Base-by-base conservation (phyloP, 129 eudicot genomes). In the Arctium minus region DNA sequence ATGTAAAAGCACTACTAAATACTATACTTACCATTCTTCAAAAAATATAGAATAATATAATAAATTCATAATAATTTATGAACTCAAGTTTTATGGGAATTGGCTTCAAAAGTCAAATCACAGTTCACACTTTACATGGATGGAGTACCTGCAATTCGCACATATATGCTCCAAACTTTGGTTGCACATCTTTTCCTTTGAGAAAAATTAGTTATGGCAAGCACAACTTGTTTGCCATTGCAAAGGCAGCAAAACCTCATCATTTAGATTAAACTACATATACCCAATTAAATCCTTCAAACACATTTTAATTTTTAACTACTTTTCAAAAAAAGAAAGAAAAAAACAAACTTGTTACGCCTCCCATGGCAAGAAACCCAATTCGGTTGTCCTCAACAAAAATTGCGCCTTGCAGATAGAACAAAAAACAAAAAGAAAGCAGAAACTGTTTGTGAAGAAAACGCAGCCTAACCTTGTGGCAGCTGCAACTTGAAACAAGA, bases 391-490 rank as follows among this genome's bases (percentile, higher is more conserved):
- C 27, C 60, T 39, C 8, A 73, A 73, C 33, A 22, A 9, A 10
- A 40, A 73, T 5, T 10, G 60, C 62, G 8, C 18, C 36, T 73
- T 73, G 62, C 62, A 40, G 62, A 73, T 73, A 73, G 77, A 40
- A 22, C 36, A 73, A 22, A 39, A 44, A 73, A 73, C 30, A 11
- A 40, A 73, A 22, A 72, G 35, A 46, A 73, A 18, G 36, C 36
- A 74, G 0, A 15, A 72, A 15, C 73, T 0, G 60, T 60, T 36
- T 73, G 37, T 8, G 39, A 50, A 2, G 62, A 30, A 84, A 32
- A 11, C 48, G 13, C 4, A 6, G 71, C 31, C 84, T 73, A 67
- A 92, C 97, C 97, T 95, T 88, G 73, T 71, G 89, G 85, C 98
- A 89, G 67, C 81, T 36, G 91, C 97, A 95, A 27, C 65, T 87